Base-by-base conservation (phyloP, 164 flowering plant species). In the Stephania cephalantha region DNA sequence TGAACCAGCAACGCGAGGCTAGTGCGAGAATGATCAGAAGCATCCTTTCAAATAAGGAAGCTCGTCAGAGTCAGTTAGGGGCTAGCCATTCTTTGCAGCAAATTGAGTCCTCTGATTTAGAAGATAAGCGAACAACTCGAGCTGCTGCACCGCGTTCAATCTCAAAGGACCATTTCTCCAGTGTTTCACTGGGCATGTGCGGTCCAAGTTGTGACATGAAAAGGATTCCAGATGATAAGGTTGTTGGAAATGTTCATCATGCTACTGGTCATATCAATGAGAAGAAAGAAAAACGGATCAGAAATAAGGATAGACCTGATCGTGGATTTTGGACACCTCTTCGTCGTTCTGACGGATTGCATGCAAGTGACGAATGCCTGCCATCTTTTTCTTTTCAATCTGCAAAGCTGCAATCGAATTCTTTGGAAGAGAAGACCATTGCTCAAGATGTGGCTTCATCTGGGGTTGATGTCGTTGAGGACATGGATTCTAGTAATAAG, bases 221-320 rank as follows among this genome's bases (percentile, higher is more conserved):
- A 79, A 90, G 83, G 22, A 58, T 75, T 74, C 22, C 75, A 48
- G 93, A 92, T 25, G 86, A 88, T 71, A 90, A 85, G 80, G 71
- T 71, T 72, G 65, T 46, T 65, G 82, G 77, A 52, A 84, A 76
- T 80, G 90, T 86, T 75, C 64, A 65, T 65, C 88, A 84, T 82
- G 84, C 83, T 67, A 76, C 77, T 70, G 45, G 44, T 42, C 65
- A 71, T 69, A 53, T 25, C 17, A 80, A 74, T 76, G 94, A 91
- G 63, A 90, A 85, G 79, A 90, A 82, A 52, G 97, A 89, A 71
- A 90, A 79, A 70, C 87, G 91, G 31, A 76, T 85, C 25, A 88
- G 89, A 75, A 89, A 88, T 78, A 90, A 83, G 80, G 97, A 92
- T 76, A 87, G 91, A 72, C 92, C 90, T 77, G 98, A 91, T 79